Evolutionary conservation across 2,329 filamentous ascomycete species (phyloP), one percentile per base, ranked within the genome.

Genomic region (Exophiala dermatitidis): DNA sequence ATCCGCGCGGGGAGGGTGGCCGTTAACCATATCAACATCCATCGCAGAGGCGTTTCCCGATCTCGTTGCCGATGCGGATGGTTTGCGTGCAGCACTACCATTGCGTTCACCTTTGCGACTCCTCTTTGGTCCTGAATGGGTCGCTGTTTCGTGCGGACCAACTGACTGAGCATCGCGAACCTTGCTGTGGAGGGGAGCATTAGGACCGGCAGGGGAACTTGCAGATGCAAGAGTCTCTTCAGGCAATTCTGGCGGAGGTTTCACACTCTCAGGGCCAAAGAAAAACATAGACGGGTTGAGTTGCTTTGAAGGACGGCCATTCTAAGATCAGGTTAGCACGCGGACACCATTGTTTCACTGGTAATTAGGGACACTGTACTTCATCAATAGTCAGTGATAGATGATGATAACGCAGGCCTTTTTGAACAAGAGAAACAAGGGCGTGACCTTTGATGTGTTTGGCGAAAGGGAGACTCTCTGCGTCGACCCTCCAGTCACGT

Each of bases 401-500:
- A 58, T 78, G 74, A 64, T 77, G 66, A 64, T 77, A 77, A 56
- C 75, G 72, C 42, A 85, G 69, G 50, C 82, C 82, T 64, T 84
- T 81, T 63, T 85, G 82, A 33, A 85, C 77, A 49, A 85, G 71
- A 42, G 76, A 74, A 43, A 85, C 73, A 54, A 85, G 72, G 36
- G 80, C 77, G 64, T 81, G 77, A 34, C 77, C 74, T 62, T 75
- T 76, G 63, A 84, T 78, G 62, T 76, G 74, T 44, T 72, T 74
- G 53, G 81, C 80, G 68, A 84, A 84, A 19, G 81, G 78, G 44
- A 84, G 73, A 61, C 69, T 71, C 62, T 83, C 79, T 50, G 80
- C 80, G 64, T 84, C 77, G 64, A 76, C 75, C 64, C 79, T 74
- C 82, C 81, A 84, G 67, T 80, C 79, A 62, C 77, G 75, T 66